phyloP scores from a whole-genome alignment of 2,329 filamentous ascomycete species.

The Colletotrichum sp. region DNA sequence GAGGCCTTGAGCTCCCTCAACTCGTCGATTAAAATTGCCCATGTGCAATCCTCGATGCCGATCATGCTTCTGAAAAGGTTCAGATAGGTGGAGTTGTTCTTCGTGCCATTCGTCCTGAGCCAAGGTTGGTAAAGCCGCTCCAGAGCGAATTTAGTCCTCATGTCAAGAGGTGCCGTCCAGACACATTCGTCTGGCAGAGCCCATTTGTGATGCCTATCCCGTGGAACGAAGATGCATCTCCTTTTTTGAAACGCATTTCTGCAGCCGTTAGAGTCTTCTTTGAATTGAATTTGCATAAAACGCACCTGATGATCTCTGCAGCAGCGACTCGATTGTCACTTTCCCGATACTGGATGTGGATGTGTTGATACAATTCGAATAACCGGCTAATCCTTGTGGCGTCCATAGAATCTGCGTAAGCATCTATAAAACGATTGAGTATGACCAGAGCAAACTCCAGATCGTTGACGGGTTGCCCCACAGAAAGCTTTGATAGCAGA shows the following conservation, averaged over 20 bases:
- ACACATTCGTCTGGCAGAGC: not conserved
- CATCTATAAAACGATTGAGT: not conserved
- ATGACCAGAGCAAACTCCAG: slow-evolving; percentile 1
- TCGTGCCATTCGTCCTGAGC: not conserved
- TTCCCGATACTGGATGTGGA: not conserved
- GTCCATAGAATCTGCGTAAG: not conserved
- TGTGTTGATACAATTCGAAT: not conserved
- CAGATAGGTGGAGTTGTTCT: not conserved
- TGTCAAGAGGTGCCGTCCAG: not conserved
- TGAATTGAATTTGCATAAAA: not conserved
- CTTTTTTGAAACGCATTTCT: not conserved
- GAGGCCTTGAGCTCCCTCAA: not conserved
- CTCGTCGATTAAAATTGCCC: not conserved
- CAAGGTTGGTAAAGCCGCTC: slow-evolving; percentile 2
- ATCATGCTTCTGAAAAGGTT: not conserved
- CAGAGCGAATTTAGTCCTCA: not conserved
- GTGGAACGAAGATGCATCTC: not conserved
- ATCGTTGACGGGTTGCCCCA: not conserved
- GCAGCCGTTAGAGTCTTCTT: accelerated
- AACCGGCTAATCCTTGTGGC: not conserved
- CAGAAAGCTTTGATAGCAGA: not conserved
- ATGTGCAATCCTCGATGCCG: not conserved
- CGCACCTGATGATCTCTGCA: not conserved
- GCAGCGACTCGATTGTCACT: not conserved
- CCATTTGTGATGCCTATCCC: not conserved